phyloP scores from a whole-genome alignment of 306 rosid genomes.

The Abrus precatorius region DNA sequence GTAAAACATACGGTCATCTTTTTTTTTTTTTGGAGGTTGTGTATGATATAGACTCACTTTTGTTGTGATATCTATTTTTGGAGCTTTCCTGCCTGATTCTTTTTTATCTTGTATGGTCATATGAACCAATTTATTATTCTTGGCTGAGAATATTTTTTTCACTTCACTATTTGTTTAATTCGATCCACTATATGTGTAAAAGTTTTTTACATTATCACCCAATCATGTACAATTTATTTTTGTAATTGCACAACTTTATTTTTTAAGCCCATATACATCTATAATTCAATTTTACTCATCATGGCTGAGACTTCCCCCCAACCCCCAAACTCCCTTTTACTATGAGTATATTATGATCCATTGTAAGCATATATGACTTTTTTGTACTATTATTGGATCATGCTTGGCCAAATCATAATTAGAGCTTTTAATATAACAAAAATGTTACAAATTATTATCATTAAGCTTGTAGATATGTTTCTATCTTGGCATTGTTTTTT shows the following conservation, averaged over 20 bases:
- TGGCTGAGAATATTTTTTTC: slow-evolving; percentile 17
- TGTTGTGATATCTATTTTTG: slow-evolving; percentile 13
- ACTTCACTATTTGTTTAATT: not conserved
- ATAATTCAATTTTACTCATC: slow-evolving; percentile 29
- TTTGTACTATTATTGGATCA: slow-evolving; percentile 9
- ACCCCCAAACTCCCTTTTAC: not conserved
- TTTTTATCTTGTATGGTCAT: slow-evolving; percentile 25
- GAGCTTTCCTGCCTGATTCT: slow-evolving; percentile 1
- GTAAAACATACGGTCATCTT: slow-evolving; percentile 6
- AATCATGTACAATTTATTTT: not conserved
- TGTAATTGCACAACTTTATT: slow-evolving; percentile 19
- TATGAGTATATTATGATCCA: slow-evolving; percentile 11
- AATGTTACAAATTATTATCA: slow-evolving; percentile 25
- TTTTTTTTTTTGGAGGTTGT: slow-evolving; percentile 10
- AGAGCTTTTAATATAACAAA: slow-evolving; percentile 11
- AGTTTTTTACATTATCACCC: not conserved
- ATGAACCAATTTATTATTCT: slow-evolving; percentile 22
- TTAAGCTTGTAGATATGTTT: slow-evolving; percentile 40
- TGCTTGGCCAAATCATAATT: not conserved
- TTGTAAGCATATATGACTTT: not conserved
- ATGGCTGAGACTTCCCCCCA: slow-evolving; percentile 19
- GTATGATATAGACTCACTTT: slow-evolving; percentile 1
- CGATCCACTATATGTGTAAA: not conserved
- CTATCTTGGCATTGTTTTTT: slow-evolving; percentile 17
- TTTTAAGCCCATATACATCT: slow-evolving; percentile 16